Evolutionary conservation across 192 early-diverging fungal genomes (phyloP).

Genomic region (Pilaira anomala): DNA sequence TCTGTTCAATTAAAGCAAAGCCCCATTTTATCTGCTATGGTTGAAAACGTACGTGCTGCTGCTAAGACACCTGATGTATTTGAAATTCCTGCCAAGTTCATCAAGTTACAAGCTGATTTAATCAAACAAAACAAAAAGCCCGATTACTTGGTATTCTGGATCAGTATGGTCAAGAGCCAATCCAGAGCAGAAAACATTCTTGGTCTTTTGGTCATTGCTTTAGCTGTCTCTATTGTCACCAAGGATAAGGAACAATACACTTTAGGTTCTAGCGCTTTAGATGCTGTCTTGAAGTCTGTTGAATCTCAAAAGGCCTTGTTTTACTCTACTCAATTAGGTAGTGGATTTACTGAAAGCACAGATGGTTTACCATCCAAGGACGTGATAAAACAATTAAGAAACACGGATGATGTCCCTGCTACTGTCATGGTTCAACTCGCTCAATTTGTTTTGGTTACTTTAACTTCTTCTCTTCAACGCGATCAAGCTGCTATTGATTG

Average conservation of each 20-base stretch:
- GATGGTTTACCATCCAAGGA: slow-evolving; percentile 15
- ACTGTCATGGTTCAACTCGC: not conserved
- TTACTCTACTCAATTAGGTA: not conserved
- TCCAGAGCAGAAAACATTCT: slow-evolving; percentile 25
- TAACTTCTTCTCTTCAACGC: not conserved
- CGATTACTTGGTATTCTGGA: slow-evolving; percentile 32
- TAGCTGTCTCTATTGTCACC: not conserved
- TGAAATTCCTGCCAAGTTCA: slow-evolving; percentile 24
- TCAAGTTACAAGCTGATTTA: slow-evolving; percentile 40
- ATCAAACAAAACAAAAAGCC: slow-evolving; percentile 21
- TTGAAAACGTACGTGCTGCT: not conserved
- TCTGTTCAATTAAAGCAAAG: not conserved
- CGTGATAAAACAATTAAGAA: not conserved
- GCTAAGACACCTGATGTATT: not conserved
- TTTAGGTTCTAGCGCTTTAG: not conserved
- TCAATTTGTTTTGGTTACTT: slow-evolving; percentile 1
- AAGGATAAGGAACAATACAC: not conserved
- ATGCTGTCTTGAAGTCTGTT: slow-evolving; percentile 4
- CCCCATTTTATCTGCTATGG: slow-evolving; percentile 8
- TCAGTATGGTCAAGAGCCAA: slow-evolving; percentile 33
- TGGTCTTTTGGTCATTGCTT: slow-evolving; percentile 42
- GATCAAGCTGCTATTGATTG: slow-evolving; percentile 1
- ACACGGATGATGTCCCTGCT: not conserved
- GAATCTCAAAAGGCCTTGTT: not conserved
- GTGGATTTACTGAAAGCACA: not conserved